phyloP scores from a whole-genome alignment of 2,329 filamentous ascomycete genomes.

The Zymoseptoria tritici region DNA sequence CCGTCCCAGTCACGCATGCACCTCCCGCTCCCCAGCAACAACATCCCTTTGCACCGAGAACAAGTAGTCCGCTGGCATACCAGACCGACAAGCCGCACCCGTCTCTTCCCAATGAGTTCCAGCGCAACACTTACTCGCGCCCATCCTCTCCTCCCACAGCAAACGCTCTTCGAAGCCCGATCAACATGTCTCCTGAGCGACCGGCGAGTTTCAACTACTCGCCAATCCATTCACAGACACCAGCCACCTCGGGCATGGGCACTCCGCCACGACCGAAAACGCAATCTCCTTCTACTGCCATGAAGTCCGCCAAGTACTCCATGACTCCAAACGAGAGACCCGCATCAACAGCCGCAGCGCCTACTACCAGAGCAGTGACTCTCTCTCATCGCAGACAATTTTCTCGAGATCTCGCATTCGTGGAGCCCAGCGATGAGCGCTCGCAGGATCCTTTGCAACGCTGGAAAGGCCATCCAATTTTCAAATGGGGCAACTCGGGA shows the following conservation, averaged over 20 bases:
- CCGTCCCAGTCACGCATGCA: constrained; percentile 11
- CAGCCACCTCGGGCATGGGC: constrained; percentile 28
- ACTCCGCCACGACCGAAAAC: constrained; percentile 36
- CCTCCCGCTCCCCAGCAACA: constrained; percentile 27
- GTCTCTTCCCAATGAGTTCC: constrained; percentile 11
- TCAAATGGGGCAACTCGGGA: constrained; percentile 83
- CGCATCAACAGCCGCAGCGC: constrained; percentile 1
- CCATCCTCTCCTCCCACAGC: constrained; percentile 35
- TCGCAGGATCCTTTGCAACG: constrained; percentile 69
- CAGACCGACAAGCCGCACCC: constrained; percentile 33
- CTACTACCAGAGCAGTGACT: constrained; percentile 16
- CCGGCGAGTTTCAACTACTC: constrained; percentile 13
- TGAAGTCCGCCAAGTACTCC: constrained; percentile 41
- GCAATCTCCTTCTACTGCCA: constrained; percentile 51
- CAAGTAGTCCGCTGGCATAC: constrained; percentile 57
- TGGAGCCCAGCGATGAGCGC: constrained; percentile 49
- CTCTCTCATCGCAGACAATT: constrained; percentile 35
- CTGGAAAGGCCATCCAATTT: constrained; percentile 83
- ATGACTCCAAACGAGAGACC: constrained; percentile 12
- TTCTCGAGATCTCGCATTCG: constrained; percentile 47
- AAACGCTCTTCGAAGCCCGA: constrained; percentile 13
- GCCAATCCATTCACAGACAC: constrained; percentile 28
- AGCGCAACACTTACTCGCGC: constrained; percentile 5
- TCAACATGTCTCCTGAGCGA: constrained; percentile 17
- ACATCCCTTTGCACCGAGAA: constrained; percentile 54